phyloP scores from a whole-genome alignment of 208 protist species.

The Tritrichomonas musculus region DNA sequence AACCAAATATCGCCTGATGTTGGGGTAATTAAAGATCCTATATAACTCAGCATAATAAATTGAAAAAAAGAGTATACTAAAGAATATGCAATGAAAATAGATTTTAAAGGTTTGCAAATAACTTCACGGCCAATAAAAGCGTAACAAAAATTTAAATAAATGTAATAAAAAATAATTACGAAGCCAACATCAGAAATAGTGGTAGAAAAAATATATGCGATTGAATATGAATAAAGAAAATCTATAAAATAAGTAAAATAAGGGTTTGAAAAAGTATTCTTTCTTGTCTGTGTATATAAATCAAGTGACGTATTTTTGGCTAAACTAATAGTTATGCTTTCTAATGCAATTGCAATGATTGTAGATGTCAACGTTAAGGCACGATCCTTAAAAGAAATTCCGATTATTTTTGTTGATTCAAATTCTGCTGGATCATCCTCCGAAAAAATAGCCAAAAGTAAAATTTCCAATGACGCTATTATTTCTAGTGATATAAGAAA shows the following conservation, averaged over 20 bases:
- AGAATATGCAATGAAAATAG: not conserved
- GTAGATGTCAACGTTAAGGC: not conserved
- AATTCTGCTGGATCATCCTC: no score
- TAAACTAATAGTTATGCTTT: not conserved
- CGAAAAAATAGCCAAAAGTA: no score
- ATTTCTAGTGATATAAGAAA: not conserved
- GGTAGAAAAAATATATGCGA: not conserved
- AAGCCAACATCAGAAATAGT: not conserved
- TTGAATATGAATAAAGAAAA: not conserved
- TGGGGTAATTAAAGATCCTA: not conserved
- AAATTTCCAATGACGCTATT: no score
- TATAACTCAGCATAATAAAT: not conserved
- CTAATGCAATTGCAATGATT: not conserved
- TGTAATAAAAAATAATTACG: not conserved
- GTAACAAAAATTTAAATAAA: not conserved
- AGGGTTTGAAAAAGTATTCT: not conserved
- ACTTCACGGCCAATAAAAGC: not conserved
- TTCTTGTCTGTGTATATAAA: not conserved
- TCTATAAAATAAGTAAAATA: not conserved
- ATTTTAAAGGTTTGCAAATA: not conserved
- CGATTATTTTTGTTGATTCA: no score
- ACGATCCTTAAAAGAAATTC: no score
- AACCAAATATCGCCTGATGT: not conserved
- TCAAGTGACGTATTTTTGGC: no score
- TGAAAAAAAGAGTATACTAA: not conserved